Base-by-base conservation (phyloP, 2,329 filamentous ascomycete species). In the Thielaviopsis punctulata region DNA sequence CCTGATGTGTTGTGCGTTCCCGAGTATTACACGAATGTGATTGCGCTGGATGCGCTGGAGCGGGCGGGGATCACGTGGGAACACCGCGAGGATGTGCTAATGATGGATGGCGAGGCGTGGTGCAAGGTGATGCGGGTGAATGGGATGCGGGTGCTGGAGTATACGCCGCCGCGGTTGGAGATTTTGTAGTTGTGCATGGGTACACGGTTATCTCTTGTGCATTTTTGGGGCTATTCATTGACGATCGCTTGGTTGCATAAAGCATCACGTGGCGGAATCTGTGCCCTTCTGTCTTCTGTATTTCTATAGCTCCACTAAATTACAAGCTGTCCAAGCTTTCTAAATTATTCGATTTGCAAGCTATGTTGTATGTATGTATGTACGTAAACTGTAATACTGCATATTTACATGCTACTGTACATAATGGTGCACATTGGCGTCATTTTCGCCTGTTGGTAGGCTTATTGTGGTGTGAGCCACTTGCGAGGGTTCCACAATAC, bases 91-190 rank as follows among this genome's bases (percentile, higher is more conserved):
- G 53, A 55, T 18, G 9, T 52, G 6, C 49, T 55, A 2, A 8
- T 55, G 12, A 52, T 55, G 49, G 39, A 55, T 18, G 45, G 44
- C 15, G 24, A 55, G 46, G 45, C 53, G 4, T 55, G 53, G 53
- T 55, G 53, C 25, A 55, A 49, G 13, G 23, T 55, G 19, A 52
- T 23, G 24, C 45, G 53, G 23, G 27, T 55, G 21, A 48, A 55
- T 44, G 49, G 49, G 13, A 52, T 55, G 53, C 45, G 47, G 9
- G 53, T 55, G n/a, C 24, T 55, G n/a, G 49, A 55, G 22, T 52
- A 55, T 41, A 52, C 30, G 15, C 49, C 53, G 12, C 27, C 52
- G 19, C 39, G 41, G 13, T 23, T 45, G 36, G 53, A 52, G 15
- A 52, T 55, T 24, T 43, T 52, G 23, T 55, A 45, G 23, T 3